These are phyloP conservation scores for Pseudoscleropodium purum DNA, from an alignment of 225 moss, liverwort and hornwort genomes.

Conservation along the genomic window DNA sequence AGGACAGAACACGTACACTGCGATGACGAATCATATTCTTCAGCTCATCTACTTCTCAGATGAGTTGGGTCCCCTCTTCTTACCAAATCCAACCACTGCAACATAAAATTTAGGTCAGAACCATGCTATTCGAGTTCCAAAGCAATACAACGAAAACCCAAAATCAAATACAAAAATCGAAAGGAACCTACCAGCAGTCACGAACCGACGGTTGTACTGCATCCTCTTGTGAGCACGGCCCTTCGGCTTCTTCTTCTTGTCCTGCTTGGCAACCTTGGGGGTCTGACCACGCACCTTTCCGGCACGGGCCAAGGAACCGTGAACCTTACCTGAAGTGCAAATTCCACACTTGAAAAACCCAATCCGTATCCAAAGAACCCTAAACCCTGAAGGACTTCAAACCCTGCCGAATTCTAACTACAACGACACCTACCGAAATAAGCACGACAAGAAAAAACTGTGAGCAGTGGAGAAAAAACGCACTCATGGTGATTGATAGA, in stretches of 20 bases:
- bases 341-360: background rate
- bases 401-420: background rate
- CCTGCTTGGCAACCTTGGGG: constrained; percentile 67
- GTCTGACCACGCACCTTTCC: constrained; percentile 71
- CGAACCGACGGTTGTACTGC: constrained; percentile 66
- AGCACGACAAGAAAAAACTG: background rate
- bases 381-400: background rate
- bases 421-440: background rate
- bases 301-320: constrained; percentile 68
- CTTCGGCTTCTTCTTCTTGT: constrained; percentile 73
- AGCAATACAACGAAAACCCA: background rate
- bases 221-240: constrained; percentile 67
- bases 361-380: background rate
- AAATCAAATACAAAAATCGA: background rate
- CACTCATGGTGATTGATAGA: constrained; percentile 15
- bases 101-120: background rate
- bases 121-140: background rate
- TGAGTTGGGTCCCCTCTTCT: constrained; percentile 68
- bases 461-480: background rate
- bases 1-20: background rate
- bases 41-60: constrained; percentile 49
- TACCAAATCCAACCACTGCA: constrained; percentile 69
- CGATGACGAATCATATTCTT: background rate
- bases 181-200: constrained; percentile 25
- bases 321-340: constrained; percentile 49